Conservation (phyloP, 1,139 yeast genomes). For the Saccharomyces hybrid region DNA sequence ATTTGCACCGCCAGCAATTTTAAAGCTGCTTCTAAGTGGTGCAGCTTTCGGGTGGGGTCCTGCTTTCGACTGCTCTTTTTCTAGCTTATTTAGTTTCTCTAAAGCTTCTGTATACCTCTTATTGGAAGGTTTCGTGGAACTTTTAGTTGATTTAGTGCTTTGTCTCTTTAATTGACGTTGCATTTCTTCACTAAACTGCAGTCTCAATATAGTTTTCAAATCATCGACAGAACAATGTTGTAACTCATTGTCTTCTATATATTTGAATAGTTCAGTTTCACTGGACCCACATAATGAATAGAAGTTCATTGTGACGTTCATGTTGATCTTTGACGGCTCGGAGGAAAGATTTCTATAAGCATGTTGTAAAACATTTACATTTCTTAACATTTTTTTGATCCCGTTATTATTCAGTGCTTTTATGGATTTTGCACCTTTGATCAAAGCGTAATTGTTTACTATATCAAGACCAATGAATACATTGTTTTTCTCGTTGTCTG, state of each 20-base stretch:
- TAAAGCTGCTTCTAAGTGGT: not conserved
- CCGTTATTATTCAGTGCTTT: conserved; percentile 57
- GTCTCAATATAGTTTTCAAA: conserved; percentile 37
- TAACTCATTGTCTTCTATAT: conserved; percentile 29
- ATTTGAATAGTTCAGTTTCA: conserved; percentile 19
- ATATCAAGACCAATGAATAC: conserved; percentile 47
- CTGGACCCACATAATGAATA: conserved; percentile 40
- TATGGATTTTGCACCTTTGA: conserved; percentile 54
- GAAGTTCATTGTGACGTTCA: conserved; percentile 49
- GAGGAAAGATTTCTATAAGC: conserved; percentile 57
- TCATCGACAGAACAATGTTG: conserved; percentile 29
- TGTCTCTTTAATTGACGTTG: conserved; percentile 21
- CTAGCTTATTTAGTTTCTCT: conserved; percentile 12
- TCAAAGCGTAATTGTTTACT: conserved; percentile 50
- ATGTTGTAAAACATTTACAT: conserved; percentile 69
- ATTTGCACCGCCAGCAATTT: not conserved
- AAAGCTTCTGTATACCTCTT: conserved; percentile 24
- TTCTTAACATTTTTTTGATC: conserved; percentile 56
- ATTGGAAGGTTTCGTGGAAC: conserved; percentile 17
- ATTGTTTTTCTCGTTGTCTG: conserved; percentile 30
- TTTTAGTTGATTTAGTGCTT: conserved; percentile 12
- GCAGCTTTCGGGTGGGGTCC: not conserved
- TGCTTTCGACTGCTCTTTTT: not conserved
- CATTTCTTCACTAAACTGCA: conserved; percentile 43
- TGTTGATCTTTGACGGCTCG: conserved; percentile 52